These are phyloP conservation scores for Starmera amethionina DNA, from an alignment of 805 yeast genomes.

Conservation along the genomic window DNA sequence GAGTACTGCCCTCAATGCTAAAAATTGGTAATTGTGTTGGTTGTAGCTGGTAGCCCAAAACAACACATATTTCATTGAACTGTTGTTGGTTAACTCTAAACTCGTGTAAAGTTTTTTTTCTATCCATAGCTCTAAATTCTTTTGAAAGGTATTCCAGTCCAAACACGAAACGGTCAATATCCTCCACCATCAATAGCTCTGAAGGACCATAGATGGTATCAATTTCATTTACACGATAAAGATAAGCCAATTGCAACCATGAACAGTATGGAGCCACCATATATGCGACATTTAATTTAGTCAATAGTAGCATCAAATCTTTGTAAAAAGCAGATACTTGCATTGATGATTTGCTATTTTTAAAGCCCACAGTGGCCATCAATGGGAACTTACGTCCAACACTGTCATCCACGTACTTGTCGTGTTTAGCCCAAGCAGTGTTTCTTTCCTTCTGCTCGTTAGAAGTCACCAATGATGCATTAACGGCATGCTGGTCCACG, in stretches of 20 bases:
- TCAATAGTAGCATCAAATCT: constrained; percentile 49
- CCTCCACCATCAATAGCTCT: constrained; percentile 54
- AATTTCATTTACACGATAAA: constrained; percentile 44
- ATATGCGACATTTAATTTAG: constrained; percentile 47
- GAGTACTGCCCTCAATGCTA: constrained; percentile 14
- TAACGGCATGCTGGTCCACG: constrained; percentile 24
- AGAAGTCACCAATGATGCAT: constrained; percentile 24
- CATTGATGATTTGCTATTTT: constrained; percentile 39
- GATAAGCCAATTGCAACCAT: constrained; percentile 69
- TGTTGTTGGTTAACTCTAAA: constrained; percentile 53
- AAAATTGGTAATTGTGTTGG: constrained; percentile 48
- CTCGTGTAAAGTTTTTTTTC: constrained; percentile 45
- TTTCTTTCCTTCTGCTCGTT: constrained; percentile 29
- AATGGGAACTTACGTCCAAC: constrained; percentile 14
- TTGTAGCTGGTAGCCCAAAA: constrained; percentile 72
- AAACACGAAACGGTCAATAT: constrained; percentile 61
- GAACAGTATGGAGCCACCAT: constrained; percentile 78
- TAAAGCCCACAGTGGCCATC: constrained; percentile 36
- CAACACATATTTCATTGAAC: constrained; percentile 64
- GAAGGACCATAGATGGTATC: constrained; percentile 81
- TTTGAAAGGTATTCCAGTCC: constrained; percentile 58
- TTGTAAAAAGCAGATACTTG: constrained; percentile 39
- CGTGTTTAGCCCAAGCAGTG: constrained; percentile 33
- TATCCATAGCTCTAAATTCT: constrained; percentile 61
- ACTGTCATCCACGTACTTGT: constrained; percentile 12